Evolutionary conservation across 148 eudicot genomes (phyloP).

Genomic region (Amaranthus palmeri): DNA sequence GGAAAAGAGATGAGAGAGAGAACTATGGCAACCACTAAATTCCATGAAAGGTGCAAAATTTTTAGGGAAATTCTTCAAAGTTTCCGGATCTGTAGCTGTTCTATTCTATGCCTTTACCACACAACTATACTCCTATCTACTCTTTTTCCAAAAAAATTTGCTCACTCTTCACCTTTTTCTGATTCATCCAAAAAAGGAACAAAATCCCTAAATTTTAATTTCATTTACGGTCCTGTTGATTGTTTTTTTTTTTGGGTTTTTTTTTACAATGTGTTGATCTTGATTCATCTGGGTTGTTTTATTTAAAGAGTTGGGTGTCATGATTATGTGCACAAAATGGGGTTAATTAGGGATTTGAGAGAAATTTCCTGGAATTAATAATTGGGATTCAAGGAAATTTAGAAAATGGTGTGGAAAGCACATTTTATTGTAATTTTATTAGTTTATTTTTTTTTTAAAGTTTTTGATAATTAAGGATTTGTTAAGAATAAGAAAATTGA

Average conservation of each 20-base stretch:
- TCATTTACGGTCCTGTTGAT: neutral
- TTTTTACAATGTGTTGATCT: neutral
- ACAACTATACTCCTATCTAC: constrained; percentile 9
- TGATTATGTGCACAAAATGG: constrained; percentile 12
- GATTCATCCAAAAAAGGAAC: neutral
- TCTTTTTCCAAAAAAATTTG: neutral
- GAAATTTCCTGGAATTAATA: neutral
- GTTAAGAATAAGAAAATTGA: neutral
- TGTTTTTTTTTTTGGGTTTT: neutral
- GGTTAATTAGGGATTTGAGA: constrained; percentile 12
- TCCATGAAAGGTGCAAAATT: constrained; percentile 25
- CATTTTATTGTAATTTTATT: neutral
- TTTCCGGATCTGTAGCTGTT: constrained; percentile 20
- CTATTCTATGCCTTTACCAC: constrained; percentile 6
- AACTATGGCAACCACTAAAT: constrained; percentile 31
- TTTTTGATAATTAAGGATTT: neutral
- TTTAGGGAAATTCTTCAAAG: constrained; percentile 17
- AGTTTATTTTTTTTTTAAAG: neutral
- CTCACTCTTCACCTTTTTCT: neutral
- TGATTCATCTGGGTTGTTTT: neutral
- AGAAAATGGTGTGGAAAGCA: constrained; percentile 16
- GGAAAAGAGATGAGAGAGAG: neutral
- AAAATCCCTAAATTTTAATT: neutral
- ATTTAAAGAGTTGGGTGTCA: neutral
- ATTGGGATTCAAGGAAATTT: neutral